These are phyloP conservation scores for Chaetomium cochliodes DNA, from an alignment of 495 filamentous ascomycete genomes.

Conservation along the genomic window DNA sequence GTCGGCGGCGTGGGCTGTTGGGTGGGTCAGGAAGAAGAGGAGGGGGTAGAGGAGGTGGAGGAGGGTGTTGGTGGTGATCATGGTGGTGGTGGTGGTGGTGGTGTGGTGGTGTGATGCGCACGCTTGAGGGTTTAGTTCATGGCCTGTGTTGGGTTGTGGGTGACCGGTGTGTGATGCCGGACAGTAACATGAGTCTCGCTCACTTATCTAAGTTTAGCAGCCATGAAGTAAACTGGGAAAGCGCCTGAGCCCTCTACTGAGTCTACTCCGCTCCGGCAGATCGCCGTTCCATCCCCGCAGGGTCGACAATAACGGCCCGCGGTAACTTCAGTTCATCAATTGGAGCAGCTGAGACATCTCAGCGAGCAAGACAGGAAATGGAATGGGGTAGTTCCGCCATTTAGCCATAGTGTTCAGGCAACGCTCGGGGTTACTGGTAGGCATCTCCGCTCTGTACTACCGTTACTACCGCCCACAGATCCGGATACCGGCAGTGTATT, in stretches of 20 bases:
- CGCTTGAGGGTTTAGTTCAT: not conserved
- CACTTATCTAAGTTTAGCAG: not conserved
- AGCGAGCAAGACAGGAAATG: not conserved
- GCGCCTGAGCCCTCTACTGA: no score
- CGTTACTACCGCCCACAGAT: not conserved
- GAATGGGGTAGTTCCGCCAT: not conserved
- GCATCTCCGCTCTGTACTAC: not conserved
- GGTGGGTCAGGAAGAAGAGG: not conserved
- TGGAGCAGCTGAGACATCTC: not conserved
- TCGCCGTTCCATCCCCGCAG: not conserved
- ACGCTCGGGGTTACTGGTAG: not conserved
- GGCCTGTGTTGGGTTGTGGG: no score
- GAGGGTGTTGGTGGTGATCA: not conserved
- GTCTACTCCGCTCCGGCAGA: not conserved
- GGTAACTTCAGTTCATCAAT: not conserved
- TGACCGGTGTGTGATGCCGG: no score
- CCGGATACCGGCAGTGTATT: not conserved
- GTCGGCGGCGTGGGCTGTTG: not conserved
- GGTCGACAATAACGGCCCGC: not conserved
- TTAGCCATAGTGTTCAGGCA: conserved; percentile 15
- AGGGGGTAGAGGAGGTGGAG: not conserved
- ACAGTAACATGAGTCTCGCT: no score
- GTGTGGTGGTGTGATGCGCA: no score
- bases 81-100: not conserved
- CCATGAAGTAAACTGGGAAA: not conserved